Percentiles rank a stretch among this genome's conserved stretches.
phyloP scores from a whole-genome alignment of 2,329 filamentous ascomycete genomes.

The Pseudopithomyces chartarum region DNA sequence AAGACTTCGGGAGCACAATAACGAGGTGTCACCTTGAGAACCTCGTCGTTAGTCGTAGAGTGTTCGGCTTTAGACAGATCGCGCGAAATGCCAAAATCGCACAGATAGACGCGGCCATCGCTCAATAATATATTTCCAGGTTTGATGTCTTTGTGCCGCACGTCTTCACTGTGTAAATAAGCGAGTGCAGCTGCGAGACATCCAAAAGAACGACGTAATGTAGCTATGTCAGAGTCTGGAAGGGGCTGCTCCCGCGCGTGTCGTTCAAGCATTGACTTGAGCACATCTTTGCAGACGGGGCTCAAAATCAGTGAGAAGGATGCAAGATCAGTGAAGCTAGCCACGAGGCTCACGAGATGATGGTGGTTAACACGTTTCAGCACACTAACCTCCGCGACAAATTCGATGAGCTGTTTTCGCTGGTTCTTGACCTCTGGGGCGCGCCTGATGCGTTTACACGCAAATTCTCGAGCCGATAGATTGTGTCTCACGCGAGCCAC shows the following conservation, averaged over 20 bases:
- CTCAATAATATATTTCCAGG: constrained; percentile 21
- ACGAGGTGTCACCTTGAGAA: constrained; percentile 16
- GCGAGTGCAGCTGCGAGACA: constrained; percentile 16
- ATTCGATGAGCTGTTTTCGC: constrained; percentile 19
- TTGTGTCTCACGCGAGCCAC: constrained; percentile 20
- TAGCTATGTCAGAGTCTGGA: constrained; percentile 3
- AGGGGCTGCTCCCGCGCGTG: constrained; percentile 19
- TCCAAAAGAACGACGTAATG: constrained; percentile 13
- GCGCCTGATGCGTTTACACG: constrained; percentile 21
- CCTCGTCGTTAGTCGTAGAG: constrained; percentile 19
- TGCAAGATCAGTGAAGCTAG: constrained; percentile 20
- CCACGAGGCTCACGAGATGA: constrained; percentile 20
- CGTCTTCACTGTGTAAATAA: constrained; percentile 16
- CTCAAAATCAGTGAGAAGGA: constrained; percentile 26
- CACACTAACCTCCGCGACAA: constrained; percentile 18
- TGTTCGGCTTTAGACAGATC: constrained; percentile 18
- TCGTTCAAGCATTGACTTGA: constrained; percentile 25
- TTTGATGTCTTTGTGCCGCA: constrained; percentile 23
- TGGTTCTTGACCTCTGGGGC: constrained; percentile 17
- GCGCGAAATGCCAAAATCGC: constrained; percentile 20
- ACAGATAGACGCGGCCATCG: constrained; percentile 15
- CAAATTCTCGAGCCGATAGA: constrained; percentile 18
- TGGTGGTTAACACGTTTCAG: constrained; percentile 20
- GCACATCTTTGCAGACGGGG: constrained; percentile 24
- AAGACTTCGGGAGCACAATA: constrained; percentile 26